phyloP scores from a whole-genome alignment of 257 asterid genomes.

The Ligustrum vulgare region DNA sequence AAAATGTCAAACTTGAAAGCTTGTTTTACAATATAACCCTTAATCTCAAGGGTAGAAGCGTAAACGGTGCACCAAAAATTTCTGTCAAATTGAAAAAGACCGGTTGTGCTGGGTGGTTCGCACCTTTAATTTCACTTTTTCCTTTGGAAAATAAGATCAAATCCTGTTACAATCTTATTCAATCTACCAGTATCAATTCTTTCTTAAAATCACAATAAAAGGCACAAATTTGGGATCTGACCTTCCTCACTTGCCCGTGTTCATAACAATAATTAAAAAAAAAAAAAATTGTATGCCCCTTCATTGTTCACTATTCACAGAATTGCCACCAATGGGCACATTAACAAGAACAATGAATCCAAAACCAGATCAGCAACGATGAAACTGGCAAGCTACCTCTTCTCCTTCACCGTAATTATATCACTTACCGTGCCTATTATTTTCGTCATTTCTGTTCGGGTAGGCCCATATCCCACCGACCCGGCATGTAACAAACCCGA shows the following conservation, averaged over 20 bases:
- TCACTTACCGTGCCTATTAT: conserved; percentile 32
- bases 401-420: conserved; percentile 23
- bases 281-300: neutral
- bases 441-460: conserved; percentile 50
- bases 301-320: conserved; percentile 16
- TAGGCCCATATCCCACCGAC: conserved; percentile 26
- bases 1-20: neutral
- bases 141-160: no score
- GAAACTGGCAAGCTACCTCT: conserved; percentile 8
- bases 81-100: neutral
- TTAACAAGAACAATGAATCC: conserved; percentile 8
- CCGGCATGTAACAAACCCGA: conserved; percentile 36
- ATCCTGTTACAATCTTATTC: no score
- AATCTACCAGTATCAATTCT: no score
- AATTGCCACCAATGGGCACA: conserved; percentile 17
- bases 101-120: neutral
- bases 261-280: neutral
- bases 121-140: neutral
- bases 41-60: neutral
- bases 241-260: neutral
- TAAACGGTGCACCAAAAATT: neutral
- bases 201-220: neutral
- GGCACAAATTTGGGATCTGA: neutral
- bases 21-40: neutral
- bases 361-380: neutral